Evolutionary conservation across 805 yeast species (phyloP).

Genomic region (Isabelozyma heimii): DNA sequence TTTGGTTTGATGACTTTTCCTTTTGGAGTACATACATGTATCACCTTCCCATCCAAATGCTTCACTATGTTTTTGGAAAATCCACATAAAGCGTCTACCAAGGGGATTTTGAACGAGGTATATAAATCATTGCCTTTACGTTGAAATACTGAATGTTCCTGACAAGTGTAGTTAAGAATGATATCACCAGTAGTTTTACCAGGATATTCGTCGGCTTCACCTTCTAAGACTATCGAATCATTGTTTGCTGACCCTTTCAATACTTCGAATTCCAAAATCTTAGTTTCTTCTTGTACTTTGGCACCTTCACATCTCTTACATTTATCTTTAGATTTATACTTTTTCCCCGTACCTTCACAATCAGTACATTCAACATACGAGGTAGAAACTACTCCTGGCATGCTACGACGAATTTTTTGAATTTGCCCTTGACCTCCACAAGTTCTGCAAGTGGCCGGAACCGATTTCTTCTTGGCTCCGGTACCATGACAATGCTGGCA

Average conservation of each 20-base stretch:
- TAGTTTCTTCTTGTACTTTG: conserved; percentile 59
- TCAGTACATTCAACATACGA: conserved; percentile 58
- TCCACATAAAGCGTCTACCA: conserved; percentile 85
- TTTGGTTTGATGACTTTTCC: conserved; percentile 85
- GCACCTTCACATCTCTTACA: conserved; percentile 78
- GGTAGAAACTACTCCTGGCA: conserved; percentile 72
- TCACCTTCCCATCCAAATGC: conserved; percentile 77
- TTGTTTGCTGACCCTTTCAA: conserved; percentile 66
- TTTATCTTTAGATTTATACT: conserved; percentile 59
- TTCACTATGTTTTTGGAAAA: conserved; percentile 61
- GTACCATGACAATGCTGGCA: conserved; percentile 75
- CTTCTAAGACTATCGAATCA: conserved; percentile 58
- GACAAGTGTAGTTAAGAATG: conserved; percentile 55
- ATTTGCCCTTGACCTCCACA: conserved; percentile 75
- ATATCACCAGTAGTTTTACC: conserved; percentile 80
- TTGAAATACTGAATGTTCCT: conserved; percentile 46
- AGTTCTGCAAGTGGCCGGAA: conserved; percentile 51
- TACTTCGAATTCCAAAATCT: conserved; percentile 73
- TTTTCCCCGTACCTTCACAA: conserved; percentile 72
- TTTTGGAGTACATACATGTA: conserved; percentile 60
- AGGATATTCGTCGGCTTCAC: conserved; percentile 76
- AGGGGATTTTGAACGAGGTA: conserved; percentile 56
- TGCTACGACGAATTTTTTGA: conserved; percentile 59
- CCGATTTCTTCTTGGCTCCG: conserved; percentile 67
- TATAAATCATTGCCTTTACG: conserved; percentile 66